phyloP scores from a whole-genome alignment of 331 rosid genomes.

The Rhamnella rubrinervis region DNA sequence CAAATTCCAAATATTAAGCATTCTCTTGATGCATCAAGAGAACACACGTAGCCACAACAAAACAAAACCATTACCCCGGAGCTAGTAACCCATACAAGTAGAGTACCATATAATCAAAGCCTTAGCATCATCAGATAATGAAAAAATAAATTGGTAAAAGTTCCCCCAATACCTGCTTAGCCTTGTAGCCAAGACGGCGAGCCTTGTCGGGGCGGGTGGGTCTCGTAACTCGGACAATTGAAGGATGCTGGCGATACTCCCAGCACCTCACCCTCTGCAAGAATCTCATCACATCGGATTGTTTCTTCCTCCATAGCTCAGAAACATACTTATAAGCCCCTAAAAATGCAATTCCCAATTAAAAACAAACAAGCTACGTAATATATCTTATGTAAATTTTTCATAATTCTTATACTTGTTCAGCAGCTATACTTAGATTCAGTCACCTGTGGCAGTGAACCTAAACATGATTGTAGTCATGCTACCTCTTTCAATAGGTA shows the following conservation, averaged over 20 bases:
- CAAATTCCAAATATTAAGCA: too few relatives aligned
- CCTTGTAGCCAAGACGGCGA: slow-evolving; percentile 81
- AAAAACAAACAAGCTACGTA: too few relatives aligned
- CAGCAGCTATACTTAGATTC: too few relatives aligned
- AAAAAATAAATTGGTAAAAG: neutral
- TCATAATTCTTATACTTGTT: too few relatives aligned
- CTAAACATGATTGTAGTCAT: too few relatives aligned
- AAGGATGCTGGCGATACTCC: slow-evolving; percentile 85
- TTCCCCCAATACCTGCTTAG: slow-evolving; percentile 53
- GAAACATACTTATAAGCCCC: slow-evolving; percentile 83
- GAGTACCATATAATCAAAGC: neutral
- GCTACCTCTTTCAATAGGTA: too few relatives aligned
- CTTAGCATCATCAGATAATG: neutral
- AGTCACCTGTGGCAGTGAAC: too few relatives aligned
- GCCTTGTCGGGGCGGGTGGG: slow-evolving; percentile 90
- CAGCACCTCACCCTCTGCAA: slow-evolving; percentile 82
- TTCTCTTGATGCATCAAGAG: too few relatives aligned
- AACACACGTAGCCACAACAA: too few relatives aligned
- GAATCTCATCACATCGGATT: slow-evolving; percentile 75
- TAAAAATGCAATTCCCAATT: neutral
- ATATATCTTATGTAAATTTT: too few relatives aligned
- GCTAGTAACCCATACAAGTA: neutral
- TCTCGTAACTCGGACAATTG: slow-evolving; percentile 68
- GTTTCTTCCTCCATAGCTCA: slow-evolving; percentile 91
- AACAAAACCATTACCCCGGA: too few relatives aligned